Base-by-base conservation (phyloP, 163 green algal genomes). In the Coccomyxa subellipsoidea region DNA sequence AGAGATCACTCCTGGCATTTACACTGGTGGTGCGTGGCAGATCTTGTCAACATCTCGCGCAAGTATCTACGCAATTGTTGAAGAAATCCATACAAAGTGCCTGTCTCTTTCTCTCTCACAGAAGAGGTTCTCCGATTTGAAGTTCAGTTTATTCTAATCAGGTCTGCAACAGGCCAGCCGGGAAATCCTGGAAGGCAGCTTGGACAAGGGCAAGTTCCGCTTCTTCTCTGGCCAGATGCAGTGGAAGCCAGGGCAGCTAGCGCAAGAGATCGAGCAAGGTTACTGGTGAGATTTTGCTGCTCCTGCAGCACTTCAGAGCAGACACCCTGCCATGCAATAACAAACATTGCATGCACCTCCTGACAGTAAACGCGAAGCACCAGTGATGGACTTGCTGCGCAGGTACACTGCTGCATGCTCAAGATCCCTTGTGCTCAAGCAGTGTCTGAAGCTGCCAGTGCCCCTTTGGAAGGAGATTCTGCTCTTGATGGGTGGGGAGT, bases 401-500 rank as follows among this genome's bases (percentile, higher is more conserved):
- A 89, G 86, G 84, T 84, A 82, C 83, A 72, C 78, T 2, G 89
- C 86, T 1, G 87, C 87, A 8, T 90, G 84, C 78, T 87, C 83
- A 0, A 83, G 87, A 7, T 82, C 82, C 23, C 53, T 93, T 38
- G 80, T 90, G 34, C 71, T 91, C 7, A 93, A 93, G 83, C 84
- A 87, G 40, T 85, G 83, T 69, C 53, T 90, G 47, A 82, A 89
- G 80, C 87, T 93, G 66, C 89, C 89, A 10, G 86, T 85, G 66
- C 89, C 89, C 4, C 82, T 91, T 69, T 93, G 89, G 87, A 76
- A 79, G 1, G 89, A 93, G 80, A 81, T 90, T 54, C 40, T 91
- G 69, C 76, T 84, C 54, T 87, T 93, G 18, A 86, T 91, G 84
- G 87, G 87, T 4, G 87, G 87, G 1, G 18, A 77, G 70, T 87